A percentile compares a stretch with the other conserved stretches of the same genome.
phyloP scores from a whole-genome alignment of 495 filamentous ascomycete species.

The Penicillium argentinense region DNA sequence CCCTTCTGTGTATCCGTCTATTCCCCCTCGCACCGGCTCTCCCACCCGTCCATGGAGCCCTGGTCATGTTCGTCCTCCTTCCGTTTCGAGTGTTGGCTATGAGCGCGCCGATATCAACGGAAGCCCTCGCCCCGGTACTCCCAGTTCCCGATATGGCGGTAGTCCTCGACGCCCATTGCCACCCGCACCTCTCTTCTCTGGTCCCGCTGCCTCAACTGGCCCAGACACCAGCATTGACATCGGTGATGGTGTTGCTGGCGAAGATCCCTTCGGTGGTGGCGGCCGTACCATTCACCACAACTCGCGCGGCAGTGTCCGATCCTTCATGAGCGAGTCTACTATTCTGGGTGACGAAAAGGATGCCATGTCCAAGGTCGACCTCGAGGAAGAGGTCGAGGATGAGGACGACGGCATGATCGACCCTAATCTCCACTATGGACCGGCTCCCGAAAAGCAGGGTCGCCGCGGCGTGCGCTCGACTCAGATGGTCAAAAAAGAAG shows the following conservation, averaged over 20 bases:
- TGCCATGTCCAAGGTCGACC: slow-evolving; percentile 39
- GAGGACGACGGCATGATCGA: slow-evolving; percentile 34
- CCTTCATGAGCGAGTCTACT: slow-evolving; percentile 69
- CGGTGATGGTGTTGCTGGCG: slow-evolving; percentile 58
- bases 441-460: slow-evolving; percentile 81
- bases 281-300: slow-evolving; percentile 49
- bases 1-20: slow-evolving; percentile 41
- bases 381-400: slow-evolving; percentile 48
- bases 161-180: slow-evolving; percentile 87
- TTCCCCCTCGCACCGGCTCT: slow-evolving; percentile 51
- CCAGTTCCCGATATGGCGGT: slow-evolving; percentile 81
- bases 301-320: slow-evolving; percentile 48
- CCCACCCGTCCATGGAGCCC: slow-evolving; percentile 75
- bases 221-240: slow-evolving; percentile 50
- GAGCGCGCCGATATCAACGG: slow-evolving; percentile 89
- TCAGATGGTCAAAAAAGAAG: slow-evolving; percentile 91
- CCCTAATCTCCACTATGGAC: slow-evolving; percentile 70
- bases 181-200: slow-evolving; percentile 80
- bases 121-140: slow-evolving; percentile 84
- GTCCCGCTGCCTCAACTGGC: slow-evolving; percentile 29
- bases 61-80: slow-evolving; percentile 54
- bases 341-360: slow-evolving; percentile 56
- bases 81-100: slow-evolving; percentile 61
- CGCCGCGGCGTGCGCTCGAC: slow-evolving; percentile 80
- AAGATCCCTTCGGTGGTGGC: slow-evolving; percentile 75